Evolutionary conservation across 352 stramenopile genomes (phyloP).

Genomic region (Phytopythium litorale): DNA sequence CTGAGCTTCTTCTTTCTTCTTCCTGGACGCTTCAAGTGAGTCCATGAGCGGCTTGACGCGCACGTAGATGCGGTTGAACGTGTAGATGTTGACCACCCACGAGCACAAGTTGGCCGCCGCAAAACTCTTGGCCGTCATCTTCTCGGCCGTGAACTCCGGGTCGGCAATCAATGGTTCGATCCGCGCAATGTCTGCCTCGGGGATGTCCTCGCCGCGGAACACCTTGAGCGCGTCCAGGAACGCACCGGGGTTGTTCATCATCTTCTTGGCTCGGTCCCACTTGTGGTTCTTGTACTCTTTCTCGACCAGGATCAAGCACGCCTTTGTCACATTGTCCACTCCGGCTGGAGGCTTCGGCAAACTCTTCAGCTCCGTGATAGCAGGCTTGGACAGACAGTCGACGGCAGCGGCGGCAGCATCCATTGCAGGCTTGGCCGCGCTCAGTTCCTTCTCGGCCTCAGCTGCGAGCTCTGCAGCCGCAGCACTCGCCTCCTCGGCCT

Average conservation of each 20-base stretch:
- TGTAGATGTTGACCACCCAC: slow-evolving; percentile 98
- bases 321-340: slow-evolving; percentile 96
- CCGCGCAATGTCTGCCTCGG: slow-evolving; percentile 91
- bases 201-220: slow-evolving; percentile 94
- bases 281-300: slow-evolving; percentile 99
- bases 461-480: slow-evolving; percentile 92
- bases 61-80: slow-evolving; percentile 98
- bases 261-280: slow-evolving; percentile 98
- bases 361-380: slow-evolving; percentile 97
- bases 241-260: slow-evolving; percentile 98
- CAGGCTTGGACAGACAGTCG: slow-evolving; percentile 95
- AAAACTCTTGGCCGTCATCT: slow-evolving; percentile 96
- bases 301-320: slow-evolving; percentile 96
- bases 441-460: slow-evolving; percentile 94
- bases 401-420: slow-evolving; percentile 93
- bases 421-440: slow-evolving; percentile 96
- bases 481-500: slow-evolving; percentile 90
- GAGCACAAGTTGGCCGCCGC: slow-evolving; percentile 96
- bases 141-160: slow-evolving; percentile 93
- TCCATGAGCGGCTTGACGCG: slow-evolving; percentile 99
- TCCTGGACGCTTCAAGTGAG: slow-evolving; percentile 92
- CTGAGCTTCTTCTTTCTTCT: slow-evolving; percentile 92
- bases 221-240: slow-evolving; percentile 93
- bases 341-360: slow-evolving; percentile 93
- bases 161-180: slow-evolving; percentile 92